Conservation (phyloP, 2,329 filamentous ascomycete species). For the Aciculosporium take region DNA sequence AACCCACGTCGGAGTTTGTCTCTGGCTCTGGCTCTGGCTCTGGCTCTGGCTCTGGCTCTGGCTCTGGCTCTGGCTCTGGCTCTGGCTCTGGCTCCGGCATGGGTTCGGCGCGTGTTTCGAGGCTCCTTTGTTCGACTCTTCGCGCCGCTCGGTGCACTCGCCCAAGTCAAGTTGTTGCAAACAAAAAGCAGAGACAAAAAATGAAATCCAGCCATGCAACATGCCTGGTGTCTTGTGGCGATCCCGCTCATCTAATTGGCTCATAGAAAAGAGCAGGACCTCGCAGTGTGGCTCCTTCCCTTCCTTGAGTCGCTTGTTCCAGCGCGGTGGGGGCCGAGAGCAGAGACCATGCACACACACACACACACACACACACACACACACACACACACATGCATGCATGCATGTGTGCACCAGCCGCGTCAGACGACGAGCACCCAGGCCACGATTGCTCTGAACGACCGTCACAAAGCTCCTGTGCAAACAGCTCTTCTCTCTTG, state of each 20-base stretch:
- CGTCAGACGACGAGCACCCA: too few relatives aligned
- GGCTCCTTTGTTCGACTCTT: neutral
- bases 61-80: neutral
- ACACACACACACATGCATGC: too few relatives aligned
- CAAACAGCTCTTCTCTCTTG: neutral
- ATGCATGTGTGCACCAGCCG: too few relatives aligned
- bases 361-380: too few relatives aligned
- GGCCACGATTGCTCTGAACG: neutral
- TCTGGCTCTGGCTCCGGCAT: neutral
- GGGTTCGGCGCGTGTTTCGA: neutral
- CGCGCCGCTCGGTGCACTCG: neutral
- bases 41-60: neutral
- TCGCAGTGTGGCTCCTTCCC: neutral
- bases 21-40: neutral
- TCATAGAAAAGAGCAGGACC: neutral
- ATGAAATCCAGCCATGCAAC: neutral
- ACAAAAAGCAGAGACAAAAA: neutral
- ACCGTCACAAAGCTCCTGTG: neutral
- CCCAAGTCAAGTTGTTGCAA: neutral
- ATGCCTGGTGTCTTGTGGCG: neutral
- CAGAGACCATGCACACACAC: neutral
- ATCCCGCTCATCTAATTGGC: neutral
- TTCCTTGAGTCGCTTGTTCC: neutral
- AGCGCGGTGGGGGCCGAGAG: neutral
- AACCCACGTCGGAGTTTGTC: too few relatives aligned